Base-by-base conservation (phyloP, 805 yeast species). In the Kuraishia hungarica region DNA sequence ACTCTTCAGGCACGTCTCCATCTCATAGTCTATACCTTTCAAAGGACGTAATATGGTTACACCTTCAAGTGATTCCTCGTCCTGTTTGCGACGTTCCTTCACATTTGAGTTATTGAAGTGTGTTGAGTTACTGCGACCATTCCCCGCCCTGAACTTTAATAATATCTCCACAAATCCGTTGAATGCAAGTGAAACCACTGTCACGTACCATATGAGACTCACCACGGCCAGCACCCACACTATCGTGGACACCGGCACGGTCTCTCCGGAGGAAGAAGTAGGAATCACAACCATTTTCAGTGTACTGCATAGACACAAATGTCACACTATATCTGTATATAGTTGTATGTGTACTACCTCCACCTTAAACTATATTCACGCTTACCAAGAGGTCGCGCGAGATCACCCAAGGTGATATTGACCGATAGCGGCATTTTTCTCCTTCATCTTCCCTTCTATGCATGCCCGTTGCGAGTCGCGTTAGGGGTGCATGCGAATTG, bases 11-110 rank as follows among this genome's bases (percentile, higher is more conserved):
- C 96, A 89, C 11, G 77, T 67, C 46, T 75, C 79, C 69, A 89
- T 75, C 60, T 86, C 92, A 1, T 91, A 80, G 66, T 90, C 97
- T 19, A 89, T 71, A 19, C 97, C 97, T 64, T 89, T 89, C 56
- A 90, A 74, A 0, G 97, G 97, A 29, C 97, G 71, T 39, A 90
- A 65, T 24, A 91, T 87, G 1, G 94, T 80, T 20, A 90, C 96
- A 7, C 88, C 85, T 56, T 80, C 83, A 1, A 80, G 73, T 4
- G 75, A 72, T 0, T 75, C 75, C 2, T 59, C 59, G 2, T 59
- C 60, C 5, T 66, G 61, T 24, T 50, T 49, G n/a, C 68, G 68
- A n/a, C 56, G 22, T 20, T 64, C 58, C 8, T 46, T 35, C 53
- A 1, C 64, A 51, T 13, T 49, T 21, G n/a, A n/a, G n/a, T n/a